Evolutionary conservation across 1,284 basidiomycete species (phyloP).

Genomic region (Fomitiporia mediterranea): DNA sequence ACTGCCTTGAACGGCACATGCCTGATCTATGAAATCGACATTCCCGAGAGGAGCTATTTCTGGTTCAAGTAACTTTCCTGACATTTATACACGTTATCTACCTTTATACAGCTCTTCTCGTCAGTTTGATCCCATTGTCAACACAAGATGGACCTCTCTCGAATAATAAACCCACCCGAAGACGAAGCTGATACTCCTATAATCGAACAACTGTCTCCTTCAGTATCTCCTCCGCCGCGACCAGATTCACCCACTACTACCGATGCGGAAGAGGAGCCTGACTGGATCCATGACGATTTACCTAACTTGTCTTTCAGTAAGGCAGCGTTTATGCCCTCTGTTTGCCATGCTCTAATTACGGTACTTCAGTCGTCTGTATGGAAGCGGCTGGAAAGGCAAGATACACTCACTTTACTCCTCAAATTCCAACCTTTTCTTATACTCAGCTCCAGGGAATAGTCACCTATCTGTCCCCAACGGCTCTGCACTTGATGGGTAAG

Average conservation of each 20-base stretch:
- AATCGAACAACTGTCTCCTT: background rate
- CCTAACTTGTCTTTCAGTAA: conserved; percentile 19
- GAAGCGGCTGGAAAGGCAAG: conserved; percentile 67
- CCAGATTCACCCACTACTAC: background rate
- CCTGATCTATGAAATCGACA: no score
- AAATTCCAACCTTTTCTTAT: background rate
- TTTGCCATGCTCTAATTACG: background rate
- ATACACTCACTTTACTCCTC: background rate
- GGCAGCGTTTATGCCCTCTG: background rate
- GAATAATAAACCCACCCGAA: conserved; percentile 18
- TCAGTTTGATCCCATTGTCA: no score
- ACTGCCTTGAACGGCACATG: background rate
- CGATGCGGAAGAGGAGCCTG: background rate
- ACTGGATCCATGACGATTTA: background rate
- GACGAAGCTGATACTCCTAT: background rate
- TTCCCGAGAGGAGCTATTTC: conserved; percentile 1
- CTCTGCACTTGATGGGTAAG: conserved; percentile 64
- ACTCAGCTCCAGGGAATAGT: background rate
- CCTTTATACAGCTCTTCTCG: background rate
- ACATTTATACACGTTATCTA: background rate
- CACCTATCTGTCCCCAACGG: conserved; percentile 50
- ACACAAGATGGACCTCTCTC: conserved; percentile 19
- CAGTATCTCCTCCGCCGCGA: background rate
- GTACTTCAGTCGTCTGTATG: conserved; percentile 45
- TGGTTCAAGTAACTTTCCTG: background rate